Percentiles rank a stretch among this genome's conserved stretches.
Evolutionary conservation across 1,284 basidiomycete species (phyloP).

Genomic region (Malassezia vespertilionis): DNA sequence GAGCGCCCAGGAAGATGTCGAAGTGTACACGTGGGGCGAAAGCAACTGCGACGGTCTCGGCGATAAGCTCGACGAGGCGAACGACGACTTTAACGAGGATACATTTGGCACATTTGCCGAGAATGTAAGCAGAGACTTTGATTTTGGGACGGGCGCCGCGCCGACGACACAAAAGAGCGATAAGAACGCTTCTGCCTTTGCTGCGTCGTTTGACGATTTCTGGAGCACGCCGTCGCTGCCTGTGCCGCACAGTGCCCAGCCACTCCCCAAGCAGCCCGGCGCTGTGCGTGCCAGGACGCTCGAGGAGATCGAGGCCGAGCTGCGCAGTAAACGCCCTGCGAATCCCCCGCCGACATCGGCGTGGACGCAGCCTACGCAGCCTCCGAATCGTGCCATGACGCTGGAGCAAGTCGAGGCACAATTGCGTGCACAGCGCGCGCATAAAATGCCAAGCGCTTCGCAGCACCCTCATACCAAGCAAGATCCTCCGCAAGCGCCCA

Average conservation of each 20-base stretch:
- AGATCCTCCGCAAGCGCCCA: constrained; percentile 15
- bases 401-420: constrained; percentile 89
- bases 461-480: neutral
- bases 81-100: constrained; percentile 56
- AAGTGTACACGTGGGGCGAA: constrained; percentile 77
- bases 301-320: constrained; percentile 49
- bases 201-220: constrained; percentile 44
- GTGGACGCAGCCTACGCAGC: constrained; percentile 3
- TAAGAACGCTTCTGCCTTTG: constrained; percentile 33
- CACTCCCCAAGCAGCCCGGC: constrained; percentile 18
- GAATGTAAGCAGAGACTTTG: constrained; percentile 65
- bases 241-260: constrained; percentile 22
- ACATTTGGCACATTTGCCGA: constrained; percentile 63
- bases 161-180: constrained; percentile 9
- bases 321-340: constrained; percentile 18
- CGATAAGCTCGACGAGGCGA: constrained; percentile 65
- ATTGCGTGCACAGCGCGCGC: constrained; percentile 45
- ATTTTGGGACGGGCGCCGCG: constrained; percentile 56
- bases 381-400: constrained; percentile 55
- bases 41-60: constrained; percentile 82
- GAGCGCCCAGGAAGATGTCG: constrained; percentile 59
- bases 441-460: neutral
- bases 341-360: neutral
- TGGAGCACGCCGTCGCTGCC: constrained; percentile 32
- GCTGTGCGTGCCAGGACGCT: constrained; percentile 33